Conservation (phyloP, 2,329 filamentous ascomycete species). For the Magnaporthiopsis rhizophila region DNA sequence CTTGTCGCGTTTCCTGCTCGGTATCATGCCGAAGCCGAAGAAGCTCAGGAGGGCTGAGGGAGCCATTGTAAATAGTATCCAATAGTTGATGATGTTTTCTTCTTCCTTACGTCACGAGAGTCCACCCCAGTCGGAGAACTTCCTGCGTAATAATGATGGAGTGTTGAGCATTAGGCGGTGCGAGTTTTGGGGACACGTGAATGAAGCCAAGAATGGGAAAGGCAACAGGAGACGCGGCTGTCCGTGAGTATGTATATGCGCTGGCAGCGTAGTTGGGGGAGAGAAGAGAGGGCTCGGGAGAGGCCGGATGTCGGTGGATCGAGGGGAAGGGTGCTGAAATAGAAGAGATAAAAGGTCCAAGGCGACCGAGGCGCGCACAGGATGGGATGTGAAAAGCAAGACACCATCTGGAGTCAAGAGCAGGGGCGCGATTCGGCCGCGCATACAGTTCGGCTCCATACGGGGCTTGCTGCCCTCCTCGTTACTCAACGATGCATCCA, state of each 20-base stretch:
- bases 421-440: slow-evolving; percentile 2
- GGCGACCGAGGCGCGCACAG: neutral
- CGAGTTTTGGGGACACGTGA: neutral
- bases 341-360: neutral
- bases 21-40: neutral
- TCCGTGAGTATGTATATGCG: neutral
- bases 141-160: neutral
- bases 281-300: neutral
- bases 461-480: neutral
- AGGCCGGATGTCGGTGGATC: neutral
- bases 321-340: neutral
- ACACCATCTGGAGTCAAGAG: neutral
- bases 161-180: neutral
- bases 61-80: neutral
- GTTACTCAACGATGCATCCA: neutral
- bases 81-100: neutral
- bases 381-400: neutral
- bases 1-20: neutral
- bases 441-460: slow-evolving; percentile 1
- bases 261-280: neutral
- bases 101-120: neutral
- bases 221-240: neutral
- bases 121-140: neutral
- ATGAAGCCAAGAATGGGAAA: neutral
- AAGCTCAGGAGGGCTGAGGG: neutral